Conservation (phyloP, 169 alveolate genomes). For the Cryptosporidium canis region DNA sequence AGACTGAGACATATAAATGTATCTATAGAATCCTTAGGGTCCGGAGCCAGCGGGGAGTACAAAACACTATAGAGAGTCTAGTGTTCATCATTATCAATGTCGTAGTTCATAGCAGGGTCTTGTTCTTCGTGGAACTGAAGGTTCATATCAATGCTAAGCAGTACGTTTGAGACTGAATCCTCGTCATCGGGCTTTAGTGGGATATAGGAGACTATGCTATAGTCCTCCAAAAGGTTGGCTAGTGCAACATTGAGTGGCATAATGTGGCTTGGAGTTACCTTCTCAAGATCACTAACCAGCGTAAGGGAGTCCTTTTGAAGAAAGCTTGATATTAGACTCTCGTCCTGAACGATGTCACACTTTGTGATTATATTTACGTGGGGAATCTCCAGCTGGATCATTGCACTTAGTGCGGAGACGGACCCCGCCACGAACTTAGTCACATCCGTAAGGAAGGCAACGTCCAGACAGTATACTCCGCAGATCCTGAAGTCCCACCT, state of each 20-base stretch:
- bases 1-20: too few relatives aligned
- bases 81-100: constrained; percentile 4
- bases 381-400: constrained; percentile 95
- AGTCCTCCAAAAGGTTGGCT: constrained; percentile 63
- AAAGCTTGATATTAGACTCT: constrained; percentile 35
- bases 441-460: constrained; percentile 92
- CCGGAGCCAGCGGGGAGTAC: not conserved
- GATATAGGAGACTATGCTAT: constrained; percentile 58
- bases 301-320: constrained; percentile 50
- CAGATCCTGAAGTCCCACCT: constrained; percentile 90
- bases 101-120: constrained; percentile 52
- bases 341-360: constrained; percentile 91
- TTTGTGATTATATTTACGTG: constrained; percentile 94
- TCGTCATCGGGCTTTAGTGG: constrained; percentile 62
- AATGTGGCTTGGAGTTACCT: constrained; percentile 54
- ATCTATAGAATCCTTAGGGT: too few relatives aligned
- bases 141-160: constrained; percentile 52
- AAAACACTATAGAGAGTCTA: not conserved
- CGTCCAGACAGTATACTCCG: constrained; percentile 93
- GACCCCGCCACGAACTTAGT: constrained; percentile 94
- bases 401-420: constrained; percentile 92
- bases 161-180: constrained; percentile 32
- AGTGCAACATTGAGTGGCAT: constrained; percentile 65
- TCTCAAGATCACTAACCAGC: constrained; percentile 36
- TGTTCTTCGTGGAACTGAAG: constrained; percentile 60